phyloP scores from a whole-genome alignment of 2,329 filamentous ascomycete species.

The Penicillium brevicompactum region DNA sequence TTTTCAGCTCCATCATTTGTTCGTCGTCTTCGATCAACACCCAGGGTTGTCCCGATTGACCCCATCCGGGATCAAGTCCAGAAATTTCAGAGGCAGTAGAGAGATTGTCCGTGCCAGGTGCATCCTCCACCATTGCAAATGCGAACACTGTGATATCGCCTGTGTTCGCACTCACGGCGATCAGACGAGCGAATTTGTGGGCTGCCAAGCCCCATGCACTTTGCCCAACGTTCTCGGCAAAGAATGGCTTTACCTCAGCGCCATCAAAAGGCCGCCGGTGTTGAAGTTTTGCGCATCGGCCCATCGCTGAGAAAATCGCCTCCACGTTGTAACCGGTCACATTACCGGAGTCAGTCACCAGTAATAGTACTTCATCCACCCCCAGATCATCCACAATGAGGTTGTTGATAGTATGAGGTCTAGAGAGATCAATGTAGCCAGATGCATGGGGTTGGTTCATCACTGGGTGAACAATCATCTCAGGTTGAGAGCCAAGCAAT shows the following conservation, averaged over 20 bases:
- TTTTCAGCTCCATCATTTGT: conserved; percentile 31
- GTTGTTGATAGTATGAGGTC: conserved; percentile 68
- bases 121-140: conserved; percentile 54
- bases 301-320: conserved; percentile 50
- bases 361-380: conserved; percentile 66
- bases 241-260: conserved; percentile 57
- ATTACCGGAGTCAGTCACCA: conserved; percentile 75
- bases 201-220: conserved; percentile 90
- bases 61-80: neutral
- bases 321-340: conserved; percentile 70
- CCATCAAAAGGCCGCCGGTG: conserved; percentile 32
- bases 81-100: conserved; percentile 9
- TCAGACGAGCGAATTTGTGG: conserved; percentile 76
- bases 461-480: conserved; percentile 46
- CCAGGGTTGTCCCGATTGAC: conserved; percentile 35
- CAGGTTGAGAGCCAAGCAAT: conserved; percentile 39
- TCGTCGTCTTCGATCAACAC: conserved; percentile 27
- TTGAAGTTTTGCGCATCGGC: conserved; percentile 25
- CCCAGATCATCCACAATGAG: conserved; percentile 71
- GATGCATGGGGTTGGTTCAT: conserved; percentile 44
- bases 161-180: conserved; percentile 82
- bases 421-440: conserved; percentile 56
- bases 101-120: conserved; percentile 23
- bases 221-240: conserved; percentile 71
- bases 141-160: conserved; percentile 61